Percentiles rank a stretch among this genome's conserved stretches.
These are phyloP conservation scores for Tulasnella sp. DNA, from an alignment of 768 basidiomycete genomes.

Conservation along the genomic window DNA sequence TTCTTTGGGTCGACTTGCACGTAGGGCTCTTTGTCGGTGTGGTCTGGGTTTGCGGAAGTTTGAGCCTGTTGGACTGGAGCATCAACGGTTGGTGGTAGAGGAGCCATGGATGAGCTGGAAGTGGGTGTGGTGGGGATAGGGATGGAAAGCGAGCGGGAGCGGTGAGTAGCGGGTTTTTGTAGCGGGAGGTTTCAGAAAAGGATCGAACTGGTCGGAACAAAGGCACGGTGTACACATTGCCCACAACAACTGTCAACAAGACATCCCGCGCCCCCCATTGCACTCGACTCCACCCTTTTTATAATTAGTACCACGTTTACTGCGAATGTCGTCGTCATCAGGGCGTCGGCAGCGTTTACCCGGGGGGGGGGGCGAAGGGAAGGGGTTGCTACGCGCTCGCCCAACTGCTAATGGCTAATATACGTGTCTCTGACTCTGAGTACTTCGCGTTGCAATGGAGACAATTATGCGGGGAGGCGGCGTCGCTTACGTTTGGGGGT, in stretches of 20 bases:
- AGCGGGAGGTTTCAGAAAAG: not conserved
- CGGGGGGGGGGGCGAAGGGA: no score
- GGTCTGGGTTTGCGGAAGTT: not conserved
- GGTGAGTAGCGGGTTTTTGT: not conserved
- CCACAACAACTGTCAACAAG: not conserved
- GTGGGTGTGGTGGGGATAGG: not conserved
- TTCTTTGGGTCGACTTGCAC: conserved; percentile 2
- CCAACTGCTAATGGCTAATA: no score
- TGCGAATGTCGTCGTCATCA: no score
- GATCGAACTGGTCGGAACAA: not conserved
- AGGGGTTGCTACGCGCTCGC: no score
- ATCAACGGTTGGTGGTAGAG: not conserved
- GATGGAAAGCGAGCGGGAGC: not conserved
- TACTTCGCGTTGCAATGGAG: no score
- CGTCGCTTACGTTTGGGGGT: no score
- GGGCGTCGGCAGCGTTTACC: no score
- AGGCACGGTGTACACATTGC: conserved; percentile 2
- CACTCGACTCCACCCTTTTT: no score
- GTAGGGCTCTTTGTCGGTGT: not conserved
- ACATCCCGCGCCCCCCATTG: no score
- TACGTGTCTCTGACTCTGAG: no score
- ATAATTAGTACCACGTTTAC: no score
- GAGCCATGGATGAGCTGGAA: not conserved
- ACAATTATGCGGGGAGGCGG: no score
- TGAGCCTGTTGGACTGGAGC: not conserved